Percentiles rank a stretch among this genome's conserved stretches.
Evolutionary conservation across 208 protist genomes (phyloP).

Genomic region (Leptomonas pyrrhocoris): DNA sequence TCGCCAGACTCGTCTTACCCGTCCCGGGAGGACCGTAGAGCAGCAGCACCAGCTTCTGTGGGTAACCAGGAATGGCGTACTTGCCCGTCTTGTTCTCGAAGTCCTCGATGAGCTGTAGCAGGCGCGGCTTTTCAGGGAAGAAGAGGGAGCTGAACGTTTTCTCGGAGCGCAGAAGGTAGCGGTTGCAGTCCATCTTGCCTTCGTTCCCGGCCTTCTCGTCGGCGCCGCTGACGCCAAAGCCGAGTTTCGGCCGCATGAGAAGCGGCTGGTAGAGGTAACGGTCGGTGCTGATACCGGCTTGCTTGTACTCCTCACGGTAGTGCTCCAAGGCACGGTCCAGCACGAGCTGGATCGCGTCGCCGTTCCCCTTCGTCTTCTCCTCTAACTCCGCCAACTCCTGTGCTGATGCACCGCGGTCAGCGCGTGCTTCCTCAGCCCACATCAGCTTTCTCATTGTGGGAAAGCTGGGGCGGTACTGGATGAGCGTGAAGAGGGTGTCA

Average conservation of each 20-base stretch:
- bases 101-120: constrained; percentile 81
- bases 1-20: constrained; percentile 94
- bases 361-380: constrained; percentile 11
- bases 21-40: constrained; percentile 95
- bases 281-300: constrained; percentile 29
- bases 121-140: constrained; percentile 81
- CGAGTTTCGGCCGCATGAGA: constrained; percentile 11
- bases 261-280: constrained; percentile 80
- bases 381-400: constrained; percentile 20
- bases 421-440: background rate
- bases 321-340: constrained; percentile 18
- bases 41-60: constrained; percentile 87
- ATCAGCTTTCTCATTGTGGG: constrained; percentile 10
- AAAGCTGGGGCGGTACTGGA: constrained; percentile 26
- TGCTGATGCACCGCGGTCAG: background rate
- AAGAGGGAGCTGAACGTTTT: constrained; percentile 93
- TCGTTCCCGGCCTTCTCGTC: constrained; percentile 17
- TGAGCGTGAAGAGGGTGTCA: constrained; percentile 23
- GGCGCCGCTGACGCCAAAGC: constrained; percentile 4
- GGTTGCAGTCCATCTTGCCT: constrained; percentile 51
- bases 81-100: constrained; percentile 83
- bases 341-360: constrained; percentile 26
- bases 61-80: constrained; percentile 87
- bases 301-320: constrained; percentile 46
- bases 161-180: constrained; percentile 73